Conservation (phyloP, 1,284 basidiomycete genomes). For the Fomitopsis pinicola region DNA sequence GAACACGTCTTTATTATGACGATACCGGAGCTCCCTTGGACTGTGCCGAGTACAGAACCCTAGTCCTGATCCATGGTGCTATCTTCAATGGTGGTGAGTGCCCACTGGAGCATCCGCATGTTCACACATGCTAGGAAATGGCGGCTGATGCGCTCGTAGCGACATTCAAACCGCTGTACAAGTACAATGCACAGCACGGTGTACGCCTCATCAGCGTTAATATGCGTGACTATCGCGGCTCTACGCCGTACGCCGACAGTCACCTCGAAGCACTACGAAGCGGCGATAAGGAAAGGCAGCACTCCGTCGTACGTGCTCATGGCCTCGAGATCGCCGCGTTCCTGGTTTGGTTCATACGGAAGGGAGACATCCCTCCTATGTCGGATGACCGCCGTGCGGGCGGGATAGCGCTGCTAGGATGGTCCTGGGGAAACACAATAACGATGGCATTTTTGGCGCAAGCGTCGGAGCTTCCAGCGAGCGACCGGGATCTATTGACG, state of each 20-base stretch:
- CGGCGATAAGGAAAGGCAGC: background rate
- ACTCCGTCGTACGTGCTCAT: background rate
- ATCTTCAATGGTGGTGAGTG: constrained; percentile 3
- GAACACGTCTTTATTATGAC: constrained; percentile 3
- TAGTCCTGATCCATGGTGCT: constrained; percentile 2
- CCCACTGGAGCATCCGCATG: too few species aligned
- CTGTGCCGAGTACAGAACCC: background rate
- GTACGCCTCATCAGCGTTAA: constrained; percentile 1
- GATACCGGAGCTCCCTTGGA: background rate
- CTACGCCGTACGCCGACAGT: background rate
- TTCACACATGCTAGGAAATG: background rate
- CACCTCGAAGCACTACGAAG: background rate
- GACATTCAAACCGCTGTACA: background rate
- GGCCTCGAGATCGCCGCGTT: constrained; percentile 3
- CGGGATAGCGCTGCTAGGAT: constrained; percentile 7
- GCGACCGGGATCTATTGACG: background rate
- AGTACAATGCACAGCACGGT: background rate
- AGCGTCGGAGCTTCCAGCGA: constrained; percentile 4
- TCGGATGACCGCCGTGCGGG: background rate
- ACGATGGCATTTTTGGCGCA: constrained; percentile 8
- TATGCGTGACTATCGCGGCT: constrained; percentile 1
- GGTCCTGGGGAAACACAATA: constrained; percentile 6
- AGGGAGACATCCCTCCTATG: background rate
- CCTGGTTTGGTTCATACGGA: constrained; percentile 6
- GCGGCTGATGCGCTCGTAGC: background rate